Conservation (phyloP, 306 rosid species). For the Lotus japonicus region DNA sequence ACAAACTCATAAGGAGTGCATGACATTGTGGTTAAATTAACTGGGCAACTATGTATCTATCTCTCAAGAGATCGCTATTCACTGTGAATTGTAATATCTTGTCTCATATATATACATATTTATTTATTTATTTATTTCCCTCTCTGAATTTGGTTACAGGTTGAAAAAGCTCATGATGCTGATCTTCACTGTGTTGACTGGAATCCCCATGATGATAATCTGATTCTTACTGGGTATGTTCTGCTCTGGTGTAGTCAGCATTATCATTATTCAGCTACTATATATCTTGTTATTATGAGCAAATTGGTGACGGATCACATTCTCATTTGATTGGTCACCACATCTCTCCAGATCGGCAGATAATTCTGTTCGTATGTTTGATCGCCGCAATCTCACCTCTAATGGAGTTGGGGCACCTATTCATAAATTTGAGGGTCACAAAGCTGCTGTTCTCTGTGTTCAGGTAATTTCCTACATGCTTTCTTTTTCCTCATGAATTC, state of each 20-base stretch:
- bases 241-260: neutral
- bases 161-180: conserved; percentile 92
- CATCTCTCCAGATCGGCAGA: conserved; percentile 80
- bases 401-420: conserved; percentile 90
- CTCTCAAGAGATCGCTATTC: neutral
- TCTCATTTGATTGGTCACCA: conserved; percentile 17
- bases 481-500: neutral
- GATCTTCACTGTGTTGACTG: conserved; percentile 99
- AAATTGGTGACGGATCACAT: neutral
- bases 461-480: conserved; percentile 46
- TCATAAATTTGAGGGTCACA: conserved; percentile 92
- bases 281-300: neutral
- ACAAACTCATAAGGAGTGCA: neutral
- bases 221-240: conserved; percentile 80
- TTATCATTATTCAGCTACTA: neutral
- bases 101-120: neutral
- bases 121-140: neutral
- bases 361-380: conserved; percentile 88
- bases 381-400: conserved; percentile 88
- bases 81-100: neutral
- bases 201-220: conserved; percentile 92
- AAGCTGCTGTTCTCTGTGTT: conserved; percentile 97
- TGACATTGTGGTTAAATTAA: neutral
- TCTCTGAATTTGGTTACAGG: conserved; percentile 40
- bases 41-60: neutral